phyloP scores from a whole-genome alignment of 2,329 filamentous ascomycete species.

The Claviceps capensis region DNA sequence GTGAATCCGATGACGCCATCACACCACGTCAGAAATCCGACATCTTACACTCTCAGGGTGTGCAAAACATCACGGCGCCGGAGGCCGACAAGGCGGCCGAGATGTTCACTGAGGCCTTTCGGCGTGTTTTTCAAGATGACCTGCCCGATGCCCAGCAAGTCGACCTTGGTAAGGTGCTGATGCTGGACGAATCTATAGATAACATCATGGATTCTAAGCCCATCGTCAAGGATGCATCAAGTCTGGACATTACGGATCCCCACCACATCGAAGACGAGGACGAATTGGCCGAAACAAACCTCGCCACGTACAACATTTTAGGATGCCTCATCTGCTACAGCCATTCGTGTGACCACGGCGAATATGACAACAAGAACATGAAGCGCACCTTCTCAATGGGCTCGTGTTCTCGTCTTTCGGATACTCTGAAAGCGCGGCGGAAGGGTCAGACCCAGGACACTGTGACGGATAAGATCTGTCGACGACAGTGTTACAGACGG shows the following conservation, averaged over 20 bases:
- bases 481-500: conserved; percentile 27
- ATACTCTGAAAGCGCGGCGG: conserved; percentile 17
- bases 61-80: conserved; percentile 21
- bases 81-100: conserved; percentile 28
- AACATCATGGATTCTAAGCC: conserved; percentile 40
- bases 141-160: conserved; percentile 24
- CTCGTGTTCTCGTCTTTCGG: conserved; percentile 17
- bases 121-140: conserved; percentile 34
- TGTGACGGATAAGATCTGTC: conserved; percentile 16
- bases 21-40: conserved; percentile 41
- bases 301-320: conserved; percentile 41
- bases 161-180: conserved; percentile 36
- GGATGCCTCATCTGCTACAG: conserved; percentile 46
- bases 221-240: conserved; percentile 30
- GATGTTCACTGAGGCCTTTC: conserved; percentile 43
- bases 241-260: conserved; percentile 20
- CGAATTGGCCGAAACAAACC: conserved; percentile 29
- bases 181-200: conserved; percentile 40
- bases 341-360: conserved; percentile 48
- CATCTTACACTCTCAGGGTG: conserved; percentile 33
- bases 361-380: conserved; percentile 39
- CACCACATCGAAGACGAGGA: conserved; percentile 23
- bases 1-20: conserved; percentile 31
- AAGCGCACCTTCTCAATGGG: conserved; percentile 39
- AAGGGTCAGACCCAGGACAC: conserved; percentile 4